phyloP scores from a whole-genome alignment of 805 yeast species.

The Starmera dryadoides region DNA sequence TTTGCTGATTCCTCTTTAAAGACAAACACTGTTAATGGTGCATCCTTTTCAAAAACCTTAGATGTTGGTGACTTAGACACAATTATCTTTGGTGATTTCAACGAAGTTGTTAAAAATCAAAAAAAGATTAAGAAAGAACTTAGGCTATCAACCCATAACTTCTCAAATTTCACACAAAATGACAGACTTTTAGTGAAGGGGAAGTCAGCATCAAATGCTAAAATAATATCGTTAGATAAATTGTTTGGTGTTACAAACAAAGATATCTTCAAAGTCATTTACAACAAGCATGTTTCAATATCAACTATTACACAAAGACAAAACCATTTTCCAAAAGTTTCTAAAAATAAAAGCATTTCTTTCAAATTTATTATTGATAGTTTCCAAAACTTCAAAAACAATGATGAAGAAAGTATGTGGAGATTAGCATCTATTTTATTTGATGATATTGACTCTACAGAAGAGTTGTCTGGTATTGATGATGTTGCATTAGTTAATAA shows the following conservation, averaged over 20 bases:
- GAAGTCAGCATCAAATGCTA: constrained; percentile 1
- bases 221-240: not conserved
- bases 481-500: constrained; percentile 15
- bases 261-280: constrained; percentile 9
- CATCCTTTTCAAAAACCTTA: constrained; percentile 13
- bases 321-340: constrained; percentile 31
- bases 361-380: constrained; percentile 23
- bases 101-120: constrained; percentile 22
- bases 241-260: constrained; percentile 5
- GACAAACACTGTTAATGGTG: constrained; percentile 15
- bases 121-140: constrained; percentile 22
- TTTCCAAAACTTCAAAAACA: constrained; percentile 7
- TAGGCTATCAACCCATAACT: constrained; percentile 16
- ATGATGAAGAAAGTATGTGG: constrained; percentile 34
- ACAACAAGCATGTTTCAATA: constrained; percentile 16
- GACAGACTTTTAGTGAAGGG: constrained; percentile 8
- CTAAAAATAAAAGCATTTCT: constrained; percentile 21
- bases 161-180: constrained; percentile 17
- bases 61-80: constrained; percentile 36
- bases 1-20: constrained; percentile 11
- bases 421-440: constrained; percentile 58
- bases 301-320: constrained; percentile 20
- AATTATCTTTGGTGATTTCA: constrained; percentile 40
- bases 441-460: constrained; percentile 28
- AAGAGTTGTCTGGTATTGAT: constrained; percentile 14